A percentile compares a stretch with the other conserved stretches of the same genome.
These are phyloP conservation scores for Plectranthus barbatus DNA, from an alignment of 257 asterid species.

Conservation along the genomic window DNA sequence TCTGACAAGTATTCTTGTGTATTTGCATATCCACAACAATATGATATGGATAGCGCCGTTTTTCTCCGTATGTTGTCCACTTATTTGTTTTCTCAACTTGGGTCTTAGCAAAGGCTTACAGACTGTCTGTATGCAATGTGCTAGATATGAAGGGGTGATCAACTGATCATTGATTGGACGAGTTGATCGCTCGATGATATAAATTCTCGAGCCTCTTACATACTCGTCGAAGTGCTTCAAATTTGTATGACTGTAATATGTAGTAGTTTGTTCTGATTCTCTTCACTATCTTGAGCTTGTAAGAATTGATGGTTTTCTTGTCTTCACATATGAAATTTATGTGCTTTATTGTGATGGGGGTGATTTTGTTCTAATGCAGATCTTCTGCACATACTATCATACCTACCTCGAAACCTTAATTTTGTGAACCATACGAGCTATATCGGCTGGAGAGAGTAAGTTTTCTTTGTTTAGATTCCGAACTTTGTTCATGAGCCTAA, in stretches of 20 bases:
- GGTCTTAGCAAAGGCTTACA: not conserved
- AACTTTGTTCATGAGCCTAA: not conserved
- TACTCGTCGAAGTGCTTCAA: not conserved
- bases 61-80: not conserved
- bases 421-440: conserved; percentile 88
- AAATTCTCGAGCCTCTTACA: not conserved
- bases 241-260: not conserved
- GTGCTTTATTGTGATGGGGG: conserved; percentile 10
- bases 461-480: not conserved
- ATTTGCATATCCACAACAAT: not conserved
- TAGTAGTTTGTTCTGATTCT: too few relatives aligned
- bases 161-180: not conserved
- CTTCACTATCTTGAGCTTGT: not conserved
- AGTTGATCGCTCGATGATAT: not conserved
- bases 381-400: conserved; percentile 86
- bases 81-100: not conserved
- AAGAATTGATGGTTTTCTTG: not conserved
- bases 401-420: conserved; percentile 81
- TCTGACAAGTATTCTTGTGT: not conserved
- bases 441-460: conserved; percentile 97
- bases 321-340: not conserved
- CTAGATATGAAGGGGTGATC: not conserved
- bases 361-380: conserved; percentile 45
- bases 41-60: too few relatives aligned
- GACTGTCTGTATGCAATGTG: not conserved